Base-by-base conservation (phyloP, 495 filamentous ascomycete genomes). In the Halenospora varia region DNA sequence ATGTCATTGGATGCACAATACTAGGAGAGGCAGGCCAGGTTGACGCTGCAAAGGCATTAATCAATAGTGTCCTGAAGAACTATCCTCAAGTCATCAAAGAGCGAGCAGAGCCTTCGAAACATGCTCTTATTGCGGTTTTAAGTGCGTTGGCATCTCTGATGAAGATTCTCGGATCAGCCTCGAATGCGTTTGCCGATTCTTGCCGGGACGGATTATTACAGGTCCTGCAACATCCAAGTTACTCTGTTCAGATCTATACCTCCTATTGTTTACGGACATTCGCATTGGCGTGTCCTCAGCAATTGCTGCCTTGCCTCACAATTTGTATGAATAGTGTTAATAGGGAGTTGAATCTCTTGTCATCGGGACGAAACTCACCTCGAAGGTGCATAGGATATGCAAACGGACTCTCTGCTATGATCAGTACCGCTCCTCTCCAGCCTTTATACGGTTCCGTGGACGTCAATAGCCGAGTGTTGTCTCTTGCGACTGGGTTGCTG, bases 321-420 rank as follows among this genome's bases (percentile, higher is more conserved):
- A 88, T 97, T 26, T 96, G 91, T 70, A 91, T 97, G 88, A 97
- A 97, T 71, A 96, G 89, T 69, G 79, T 97, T 57, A 88, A 83
- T 60, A 80, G 95, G 54, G 95, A 99, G 67, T 76, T 99, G 25
- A 82, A 80, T 22, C 81, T 92, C 23, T 79, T 99, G 18, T 80
- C 79, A 10, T 83, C 85, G 6, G 86, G 84, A 20, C 82, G 92
- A 44, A 87, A 92, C 57, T 90, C 89, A 0, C 86, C 90, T 42
- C 83, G 91, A 45, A 79, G 89, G 54, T 97, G 94, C 70, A 79
- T 95, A 19, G 94, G 95, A 23, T 92, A 92, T 68, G 94, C 94
- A 11, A 92, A 97, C 75, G 94, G 92, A 11, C 82, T 99, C 25
- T 89, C 94, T 25, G 89, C 94, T 24, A 87, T 95, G 63, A 79